Conservation (phyloP, 805 yeast genomes). For the Kodamaea neixiangensis region DNA sequence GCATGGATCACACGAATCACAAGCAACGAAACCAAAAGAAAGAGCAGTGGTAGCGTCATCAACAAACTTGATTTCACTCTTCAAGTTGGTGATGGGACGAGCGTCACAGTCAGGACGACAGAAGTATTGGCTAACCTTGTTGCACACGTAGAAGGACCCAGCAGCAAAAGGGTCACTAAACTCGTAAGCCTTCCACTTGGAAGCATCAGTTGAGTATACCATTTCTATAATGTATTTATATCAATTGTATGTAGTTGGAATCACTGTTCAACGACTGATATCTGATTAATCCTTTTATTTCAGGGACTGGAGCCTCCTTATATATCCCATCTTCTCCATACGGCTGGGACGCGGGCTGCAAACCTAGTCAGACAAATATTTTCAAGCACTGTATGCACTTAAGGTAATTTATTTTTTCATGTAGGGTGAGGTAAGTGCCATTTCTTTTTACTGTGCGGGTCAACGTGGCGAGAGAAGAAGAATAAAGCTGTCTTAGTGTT, state of each 20-base stretch:
- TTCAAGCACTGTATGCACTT: not conserved
- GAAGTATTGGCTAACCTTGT: slow-evolving; percentile 41
- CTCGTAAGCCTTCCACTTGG: slow-evolving; percentile 65
- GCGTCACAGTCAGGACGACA: slow-evolving; percentile 74
- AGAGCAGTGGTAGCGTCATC: slow-evolving; percentile 44
- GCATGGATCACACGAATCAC: slow-evolving; percentile 58
- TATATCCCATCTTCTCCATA: not conserved
- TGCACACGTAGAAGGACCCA: slow-evolving; percentile 55
- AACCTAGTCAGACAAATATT: not conserved
- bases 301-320: not conserved
- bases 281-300: not conserved
- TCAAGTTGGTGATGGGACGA: slow-evolving; percentile 42
- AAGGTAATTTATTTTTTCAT: not conserved
- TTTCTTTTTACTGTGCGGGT: slow-evolving; percentile 1
- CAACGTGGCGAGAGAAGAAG: slow-evolving; percentile 1
- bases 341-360: not conserved
- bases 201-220: slow-evolving; percentile 41
- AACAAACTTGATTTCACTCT: slow-evolving; percentile 49
- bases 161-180: slow-evolving; percentile 68
- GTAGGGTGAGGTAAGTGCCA: not conserved
- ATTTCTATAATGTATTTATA: not conserved
- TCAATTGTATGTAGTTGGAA: not conserved
- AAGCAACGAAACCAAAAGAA: slow-evolving; percentile 48
- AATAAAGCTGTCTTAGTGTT: not conserved
- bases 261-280: not conserved